phyloP scores from a whole-genome alignment of 1,284 basidiomycete species.

The Lentinula novae-zelandiae region DNA sequence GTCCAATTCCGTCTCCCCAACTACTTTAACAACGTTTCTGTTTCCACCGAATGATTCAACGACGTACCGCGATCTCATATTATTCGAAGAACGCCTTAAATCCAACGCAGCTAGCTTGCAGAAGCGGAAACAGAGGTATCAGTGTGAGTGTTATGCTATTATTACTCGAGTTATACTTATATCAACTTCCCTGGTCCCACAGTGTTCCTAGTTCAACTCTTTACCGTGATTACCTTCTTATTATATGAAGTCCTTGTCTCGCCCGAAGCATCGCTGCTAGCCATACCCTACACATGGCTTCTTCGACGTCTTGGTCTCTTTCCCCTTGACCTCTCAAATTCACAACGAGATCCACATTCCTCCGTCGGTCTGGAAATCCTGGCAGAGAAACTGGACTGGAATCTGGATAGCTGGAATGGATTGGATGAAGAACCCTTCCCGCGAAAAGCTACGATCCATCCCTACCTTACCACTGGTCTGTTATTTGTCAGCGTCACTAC shows the following conservation, averaged over 20 bases:
- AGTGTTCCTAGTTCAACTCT: conserved; percentile 78
- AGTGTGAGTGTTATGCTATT: conserved; percentile 55
- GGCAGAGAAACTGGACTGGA: conserved; percentile 1
- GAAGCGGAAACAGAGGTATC: conserved; percentile 82
- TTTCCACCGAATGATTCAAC: conserved; percentile 66
- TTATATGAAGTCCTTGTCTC: conserved; percentile 70
- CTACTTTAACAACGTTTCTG: conserved; percentile 43
- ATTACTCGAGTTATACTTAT: neutral
- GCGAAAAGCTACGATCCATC: conserved; percentile 46
- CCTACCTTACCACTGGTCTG: conserved; percentile 69
- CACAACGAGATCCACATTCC: neutral
- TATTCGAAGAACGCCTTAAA: conserved; percentile 96
- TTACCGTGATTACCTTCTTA: conserved; percentile 68
- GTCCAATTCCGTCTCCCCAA: conserved; percentile 13
- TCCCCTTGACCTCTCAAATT: conserved; percentile 23
- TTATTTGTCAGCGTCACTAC: conserved; percentile 87
- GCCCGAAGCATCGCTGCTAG: conserved; percentile 56
- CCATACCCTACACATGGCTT: conserved; percentile 55
- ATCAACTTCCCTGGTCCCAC: conserved; percentile 1
- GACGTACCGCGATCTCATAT: conserved; percentile 85
- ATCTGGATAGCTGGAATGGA: neutral
- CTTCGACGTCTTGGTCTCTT: conserved; percentile 42
- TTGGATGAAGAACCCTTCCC: neutral
- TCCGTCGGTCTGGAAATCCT: neutral
- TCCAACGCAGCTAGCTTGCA: conserved; percentile 84